These are phyloP conservation scores for Microbotryum scabiosae DNA, from an alignment of 1,284 basidiomycete genomes.

Conservation along the genomic window DNA sequence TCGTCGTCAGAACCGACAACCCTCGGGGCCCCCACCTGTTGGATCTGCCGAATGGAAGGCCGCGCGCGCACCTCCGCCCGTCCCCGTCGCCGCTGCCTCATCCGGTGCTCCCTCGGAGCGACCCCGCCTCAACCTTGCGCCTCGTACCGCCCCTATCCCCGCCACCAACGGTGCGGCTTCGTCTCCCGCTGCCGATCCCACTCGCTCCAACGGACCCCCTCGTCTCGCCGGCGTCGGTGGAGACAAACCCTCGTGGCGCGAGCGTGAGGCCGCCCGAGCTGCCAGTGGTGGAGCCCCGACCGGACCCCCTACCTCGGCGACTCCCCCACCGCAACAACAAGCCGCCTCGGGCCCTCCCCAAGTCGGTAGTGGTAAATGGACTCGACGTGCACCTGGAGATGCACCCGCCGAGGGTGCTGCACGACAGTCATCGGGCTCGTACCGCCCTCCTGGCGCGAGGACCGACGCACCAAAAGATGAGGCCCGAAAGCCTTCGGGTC, in stretches of 20 bases:
- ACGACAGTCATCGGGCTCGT: too few species aligned
- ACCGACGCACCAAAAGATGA: too few species aligned
- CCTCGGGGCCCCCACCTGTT: conserved; percentile 6
- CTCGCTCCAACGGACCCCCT: conserved; percentile 14
- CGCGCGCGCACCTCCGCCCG: conserved; percentile 6
- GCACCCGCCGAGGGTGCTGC: too few species aligned
- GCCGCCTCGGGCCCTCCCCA: too few species aligned
- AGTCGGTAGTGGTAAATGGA: too few species aligned
- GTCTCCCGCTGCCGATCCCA: conserved; percentile 6
- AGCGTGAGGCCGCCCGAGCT: conserved; percentile 17
- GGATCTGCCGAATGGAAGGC: conserved; percentile 27
- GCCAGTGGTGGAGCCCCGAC: conserved; percentile 1
- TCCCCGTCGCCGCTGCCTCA: background rate
- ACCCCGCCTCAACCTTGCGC: conserved; percentile 18
- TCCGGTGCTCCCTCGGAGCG: conserved; percentile 17
- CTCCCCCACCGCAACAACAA: too few species aligned
- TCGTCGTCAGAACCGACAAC: conserved; percentile 13
- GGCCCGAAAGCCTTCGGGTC: too few species aligned
- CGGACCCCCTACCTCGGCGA: background rate
- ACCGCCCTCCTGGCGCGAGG: too few species aligned
- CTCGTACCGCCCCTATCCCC: conserved; percentile 10
- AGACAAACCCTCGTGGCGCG: conserved; percentile 17
- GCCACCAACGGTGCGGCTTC: conserved; percentile 10
- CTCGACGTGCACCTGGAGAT: too few species aligned
- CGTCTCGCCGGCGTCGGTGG: conserved; percentile 15